phyloP scores from a whole-genome alignment of 78 protist species.

The Cyanophora paradoxa region DNA sequence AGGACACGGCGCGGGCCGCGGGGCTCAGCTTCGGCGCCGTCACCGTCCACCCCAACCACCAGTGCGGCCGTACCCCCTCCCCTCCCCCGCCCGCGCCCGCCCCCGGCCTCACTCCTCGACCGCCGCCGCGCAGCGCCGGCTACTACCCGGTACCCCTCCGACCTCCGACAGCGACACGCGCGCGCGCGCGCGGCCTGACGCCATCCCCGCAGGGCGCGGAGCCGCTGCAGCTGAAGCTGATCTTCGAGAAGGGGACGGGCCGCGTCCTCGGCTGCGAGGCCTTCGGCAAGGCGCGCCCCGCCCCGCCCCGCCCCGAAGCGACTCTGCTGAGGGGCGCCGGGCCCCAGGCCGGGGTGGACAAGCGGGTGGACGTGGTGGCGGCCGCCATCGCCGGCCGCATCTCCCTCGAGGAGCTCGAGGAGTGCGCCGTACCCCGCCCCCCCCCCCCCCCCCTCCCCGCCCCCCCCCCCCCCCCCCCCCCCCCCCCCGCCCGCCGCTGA shows the following conservation, averaged over 20 bases:
- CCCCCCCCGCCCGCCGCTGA: no score
- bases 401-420: conserved; percentile 36
- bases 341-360: conserved; percentile 33
- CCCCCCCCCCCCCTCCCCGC: no score
- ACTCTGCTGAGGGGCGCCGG: conserved; percentile 41
- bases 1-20: neutral
- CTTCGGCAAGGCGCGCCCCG: no score
- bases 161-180: no score
- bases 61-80: no score
- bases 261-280: neutral
- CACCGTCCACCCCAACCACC: conserved; percentile 12
- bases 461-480: neutral
- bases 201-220: no score
- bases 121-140: no score
- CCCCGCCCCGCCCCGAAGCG: no score
- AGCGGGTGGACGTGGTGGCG: conserved; percentile 38
- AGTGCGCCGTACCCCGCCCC: neutral
- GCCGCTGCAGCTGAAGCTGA: conserved; percentile 16
- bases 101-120: no score
- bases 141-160: no score
- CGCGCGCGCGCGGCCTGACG: no score
- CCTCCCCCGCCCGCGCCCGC: no score
- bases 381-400: conserved; percentile 28
- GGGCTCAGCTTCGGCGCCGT: neutral
- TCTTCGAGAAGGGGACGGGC: conserved; percentile 9